phyloP scores from a whole-genome alignment of 805 yeast genomes.

The Scheffersomyces stipitis region DNA sequence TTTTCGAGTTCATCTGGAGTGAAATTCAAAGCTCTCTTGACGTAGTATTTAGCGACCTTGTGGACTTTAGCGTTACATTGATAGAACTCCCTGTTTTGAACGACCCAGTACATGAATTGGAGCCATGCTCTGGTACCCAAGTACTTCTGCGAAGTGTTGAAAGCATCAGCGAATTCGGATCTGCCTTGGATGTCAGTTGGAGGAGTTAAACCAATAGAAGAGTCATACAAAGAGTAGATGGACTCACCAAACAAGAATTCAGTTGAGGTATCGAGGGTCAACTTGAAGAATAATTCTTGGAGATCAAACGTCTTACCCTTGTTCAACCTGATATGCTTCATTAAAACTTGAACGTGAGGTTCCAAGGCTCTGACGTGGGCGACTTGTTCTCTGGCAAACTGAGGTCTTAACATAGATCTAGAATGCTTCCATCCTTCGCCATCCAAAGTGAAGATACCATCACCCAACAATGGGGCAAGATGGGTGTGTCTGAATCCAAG shows the following conservation, averaged over 20 bases:
- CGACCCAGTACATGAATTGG: slow-evolving; percentile 19
- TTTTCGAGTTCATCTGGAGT: slow-evolving; percentile 15
- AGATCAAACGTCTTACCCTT: slow-evolving; percentile 29
- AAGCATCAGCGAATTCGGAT: slow-evolving; percentile 33
- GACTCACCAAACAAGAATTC: slow-evolving; percentile 44
- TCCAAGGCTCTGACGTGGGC: slow-evolving; percentile 26
- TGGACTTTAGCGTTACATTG: slow-evolving; percentile 31
- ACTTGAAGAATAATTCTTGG: slow-evolving; percentile 32
- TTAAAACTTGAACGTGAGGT: slow-evolving; percentile 19
- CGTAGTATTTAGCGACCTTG: slow-evolving; percentile 21
- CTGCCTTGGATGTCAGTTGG: slow-evolving; percentile 18
- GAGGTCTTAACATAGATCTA: slow-evolving; percentile 28
- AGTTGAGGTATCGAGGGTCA: slow-evolving; percentile 41
- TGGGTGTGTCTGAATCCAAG: slow-evolving; percentile 23
- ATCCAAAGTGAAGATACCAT: slow-evolving; percentile 27
- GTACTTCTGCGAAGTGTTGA: slow-evolving; percentile 32
- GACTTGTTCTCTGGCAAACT: slow-evolving; percentile 26
- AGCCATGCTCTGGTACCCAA: slow-evolving; percentile 35
- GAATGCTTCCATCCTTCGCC: slow-evolving; percentile 30
- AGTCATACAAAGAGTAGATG: slow-evolving; percentile 28
- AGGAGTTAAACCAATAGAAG: slow-evolving; percentile 10
- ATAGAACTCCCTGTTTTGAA: slow-evolving; percentile 26
- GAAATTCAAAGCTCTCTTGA: slow-evolving; percentile 10
- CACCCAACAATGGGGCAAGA: slow-evolving; percentile 21
- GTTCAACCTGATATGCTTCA: slow-evolving; percentile 12